phyloP scores from a whole-genome alignment of 1,139 yeast species.

The Schizosaccharomyces versatilis region DNA sequence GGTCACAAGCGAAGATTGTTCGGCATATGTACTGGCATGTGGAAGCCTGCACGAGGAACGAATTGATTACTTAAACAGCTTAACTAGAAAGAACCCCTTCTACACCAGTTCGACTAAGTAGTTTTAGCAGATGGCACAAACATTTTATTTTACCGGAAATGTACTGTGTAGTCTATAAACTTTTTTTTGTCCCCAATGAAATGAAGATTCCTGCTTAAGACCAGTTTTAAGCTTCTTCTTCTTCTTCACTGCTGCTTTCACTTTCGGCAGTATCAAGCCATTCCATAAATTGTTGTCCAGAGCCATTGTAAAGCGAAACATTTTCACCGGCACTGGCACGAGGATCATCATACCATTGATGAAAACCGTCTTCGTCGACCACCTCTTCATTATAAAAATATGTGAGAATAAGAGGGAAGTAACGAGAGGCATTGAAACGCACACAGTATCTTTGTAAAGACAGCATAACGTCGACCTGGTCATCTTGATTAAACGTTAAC shows the following conservation, averaged over 20 bases:
- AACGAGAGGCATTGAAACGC: slow-evolving; percentile 24
- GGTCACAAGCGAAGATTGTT: no score
- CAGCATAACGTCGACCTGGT: slow-evolving; percentile 50
- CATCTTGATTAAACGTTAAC: slow-evolving; percentile 58
- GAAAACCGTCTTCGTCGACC: slow-evolving; percentile 56
- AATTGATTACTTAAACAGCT: no score
- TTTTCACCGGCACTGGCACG: slow-evolving; percentile 26
- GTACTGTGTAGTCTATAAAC: no score
- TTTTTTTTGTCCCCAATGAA: no score
- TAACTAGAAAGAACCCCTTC: no score
- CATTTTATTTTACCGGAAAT: no score
- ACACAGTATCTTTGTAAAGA: slow-evolving; percentile 33
- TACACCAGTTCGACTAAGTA: no score
- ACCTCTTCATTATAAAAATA: slow-evolving; percentile 61
- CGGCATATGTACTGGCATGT: no score
- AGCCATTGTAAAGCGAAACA: slow-evolving; percentile 27
- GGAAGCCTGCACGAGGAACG: no score
- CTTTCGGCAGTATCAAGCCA: slow-evolving; percentile 84
- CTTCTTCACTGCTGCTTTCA: slow-evolving; percentile 33
- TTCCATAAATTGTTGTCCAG: slow-evolving; percentile 52
- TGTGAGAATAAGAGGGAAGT: slow-evolving; percentile 42
- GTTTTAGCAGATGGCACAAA: no score
- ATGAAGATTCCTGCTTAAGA: no score
- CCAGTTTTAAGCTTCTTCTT: slow-evolving; percentile 13
- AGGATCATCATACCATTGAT: slow-evolving; percentile 40